Evolutionary conservation across 2,329 filamentous ascomycete genomes (phyloP).

Genomic region (Coleophoma crateriformis): DNA sequence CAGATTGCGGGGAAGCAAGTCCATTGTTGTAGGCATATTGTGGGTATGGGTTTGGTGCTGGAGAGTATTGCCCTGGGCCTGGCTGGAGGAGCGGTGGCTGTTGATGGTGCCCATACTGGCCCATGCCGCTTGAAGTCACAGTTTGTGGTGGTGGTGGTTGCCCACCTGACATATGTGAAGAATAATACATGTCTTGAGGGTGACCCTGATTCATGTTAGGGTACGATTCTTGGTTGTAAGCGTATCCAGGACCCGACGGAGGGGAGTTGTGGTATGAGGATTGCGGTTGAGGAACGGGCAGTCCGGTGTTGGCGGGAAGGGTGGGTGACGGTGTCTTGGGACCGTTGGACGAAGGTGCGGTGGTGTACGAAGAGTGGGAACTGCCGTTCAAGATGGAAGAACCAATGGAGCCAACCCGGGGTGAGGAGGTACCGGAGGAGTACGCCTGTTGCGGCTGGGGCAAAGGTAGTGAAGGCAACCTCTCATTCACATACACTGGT

Average conservation of each 20-base stretch:
- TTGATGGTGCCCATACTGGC: slow-evolving; percentile 71
- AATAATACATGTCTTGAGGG: slow-evolving; percentile 80
- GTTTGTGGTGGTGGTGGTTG: slow-evolving; percentile 72
- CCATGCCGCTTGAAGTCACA: slow-evolving; percentile 66
- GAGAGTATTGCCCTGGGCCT: slow-evolving; percentile 62
- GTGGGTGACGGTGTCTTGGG: slow-evolving; percentile 76
- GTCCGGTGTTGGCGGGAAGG: slow-evolving; percentile 44
- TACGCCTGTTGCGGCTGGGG: slow-evolving; percentile 58
- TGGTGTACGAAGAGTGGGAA: slow-evolving; percentile 49
- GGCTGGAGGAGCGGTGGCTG: slow-evolving; percentile 73
- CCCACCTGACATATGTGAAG: slow-evolving; percentile 71
- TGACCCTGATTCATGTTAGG: slow-evolving; percentile 70
- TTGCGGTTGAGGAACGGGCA: slow-evolving; percentile 34
- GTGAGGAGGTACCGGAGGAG: slow-evolving; percentile 67
- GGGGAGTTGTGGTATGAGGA: slow-evolving; percentile 22
- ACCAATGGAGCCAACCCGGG: slow-evolving; percentile 71
- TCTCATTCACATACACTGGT: slow-evolving; percentile 65
- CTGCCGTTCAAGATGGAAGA: slow-evolving; percentile 44
- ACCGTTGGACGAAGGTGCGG: slow-evolving; percentile 48
- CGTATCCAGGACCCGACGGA: slow-evolving; percentile 32
- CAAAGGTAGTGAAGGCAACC: slow-evolving; percentile 65
- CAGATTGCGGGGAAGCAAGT: slow-evolving; percentile 72
- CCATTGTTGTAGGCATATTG: slow-evolving; percentile 73
- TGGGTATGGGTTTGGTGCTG: slow-evolving; percentile 49
- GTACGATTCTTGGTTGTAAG: slow-evolving; percentile 30